Base-by-base conservation (phyloP, 2,329 filamentous ascomycete genomes). In the Venturia oleaginea region DNA sequence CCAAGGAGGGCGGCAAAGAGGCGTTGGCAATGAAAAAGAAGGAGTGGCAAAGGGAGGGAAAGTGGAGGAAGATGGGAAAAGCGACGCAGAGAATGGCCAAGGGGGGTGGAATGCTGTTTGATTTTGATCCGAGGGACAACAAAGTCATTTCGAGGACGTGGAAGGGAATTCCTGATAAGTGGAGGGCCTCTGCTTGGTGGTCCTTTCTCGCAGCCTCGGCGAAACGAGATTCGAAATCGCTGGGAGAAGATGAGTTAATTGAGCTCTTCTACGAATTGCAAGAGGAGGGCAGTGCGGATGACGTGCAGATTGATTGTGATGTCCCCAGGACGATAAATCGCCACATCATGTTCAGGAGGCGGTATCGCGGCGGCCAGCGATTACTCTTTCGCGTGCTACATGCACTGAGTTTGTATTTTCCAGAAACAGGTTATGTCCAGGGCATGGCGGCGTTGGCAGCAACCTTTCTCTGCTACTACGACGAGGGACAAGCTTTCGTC, bases 131-230 rank as follows among this genome's bases (percentile, higher is more conserved):
- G 43, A 86, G 83, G 68, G 90, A 89, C 73, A 82, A 89, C 6
- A 81, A 97, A 74, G 80, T 99, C 54, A 87, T 96, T 65, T 89
- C 92, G 68, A 85, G 94, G 64, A 95, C 92, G 1, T 99, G 94
- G 94, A 99, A 99, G 74, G 94, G 94, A 37, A 96, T 99, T 67
- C 94, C 94, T 0, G 94, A 99, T 76, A 86, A 91, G 67, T 99
- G 94, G 94, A 88, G 94, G 62, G 85, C 89, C 38, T 89, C 91
- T 1, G 94, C 93, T 2, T 99, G 94, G 94, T 93, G 93, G 77
- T 91, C 92, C 4, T 99, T 99, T 73, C 83, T 99, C 34, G 83
- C 86, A 7, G 80, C 88, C 10, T 93, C 90, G 68, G 91, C 92
- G 40, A 86, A 84, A 71, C 84, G 82, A 67, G 81, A 84, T 67